Evolutionary conservation across 768 basidiomycete genomes (phyloP).

Genomic region (Rhizopogon roseolus): DNA sequence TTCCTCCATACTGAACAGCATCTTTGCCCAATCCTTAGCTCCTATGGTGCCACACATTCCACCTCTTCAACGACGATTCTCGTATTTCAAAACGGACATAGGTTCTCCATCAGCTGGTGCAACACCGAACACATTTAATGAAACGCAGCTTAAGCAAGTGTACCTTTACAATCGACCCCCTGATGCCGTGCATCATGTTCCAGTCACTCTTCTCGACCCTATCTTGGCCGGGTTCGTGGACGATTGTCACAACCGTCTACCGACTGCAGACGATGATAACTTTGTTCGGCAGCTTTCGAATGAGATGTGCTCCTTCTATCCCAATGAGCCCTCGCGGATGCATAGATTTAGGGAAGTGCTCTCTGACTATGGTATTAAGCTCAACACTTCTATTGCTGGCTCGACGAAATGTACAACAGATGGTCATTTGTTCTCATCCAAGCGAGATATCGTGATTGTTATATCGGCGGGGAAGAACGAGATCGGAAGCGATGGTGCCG

Average conservation of each 20-base stretch:
- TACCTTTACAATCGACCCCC: background rate
- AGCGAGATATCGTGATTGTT: too few relatives aligned
- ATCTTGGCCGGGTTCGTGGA: slow-evolving; percentile 1
- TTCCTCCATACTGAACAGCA: too few relatives aligned
- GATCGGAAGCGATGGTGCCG: too few relatives aligned
- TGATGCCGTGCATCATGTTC: background rate
- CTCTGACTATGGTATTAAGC: background rate
- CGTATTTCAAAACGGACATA: background rate
- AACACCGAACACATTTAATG: too few relatives aligned
- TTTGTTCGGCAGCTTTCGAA: slow-evolving; percentile 13
- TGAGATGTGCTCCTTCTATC: slow-evolving; percentile 13
- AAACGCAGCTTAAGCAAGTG: background rate
- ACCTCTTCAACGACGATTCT: background rate
- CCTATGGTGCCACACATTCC: background rate
- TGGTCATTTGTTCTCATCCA: too few relatives aligned
- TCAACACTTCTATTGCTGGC: too few relatives aligned
- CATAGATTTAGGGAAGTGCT: background rate
- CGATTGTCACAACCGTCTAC: background rate
- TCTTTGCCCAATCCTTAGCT: too few relatives aligned
- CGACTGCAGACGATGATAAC: background rate
- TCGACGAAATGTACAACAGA: slow-evolving; percentile 4
- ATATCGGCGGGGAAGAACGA: too few relatives aligned
- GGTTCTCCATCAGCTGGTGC: too few relatives aligned
- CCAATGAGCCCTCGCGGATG: slow-evolving; percentile 4
- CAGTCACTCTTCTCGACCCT: background rate